Conservation (phyloP, 139 green algal genomes). For the Micractinium conductrix region DNA sequence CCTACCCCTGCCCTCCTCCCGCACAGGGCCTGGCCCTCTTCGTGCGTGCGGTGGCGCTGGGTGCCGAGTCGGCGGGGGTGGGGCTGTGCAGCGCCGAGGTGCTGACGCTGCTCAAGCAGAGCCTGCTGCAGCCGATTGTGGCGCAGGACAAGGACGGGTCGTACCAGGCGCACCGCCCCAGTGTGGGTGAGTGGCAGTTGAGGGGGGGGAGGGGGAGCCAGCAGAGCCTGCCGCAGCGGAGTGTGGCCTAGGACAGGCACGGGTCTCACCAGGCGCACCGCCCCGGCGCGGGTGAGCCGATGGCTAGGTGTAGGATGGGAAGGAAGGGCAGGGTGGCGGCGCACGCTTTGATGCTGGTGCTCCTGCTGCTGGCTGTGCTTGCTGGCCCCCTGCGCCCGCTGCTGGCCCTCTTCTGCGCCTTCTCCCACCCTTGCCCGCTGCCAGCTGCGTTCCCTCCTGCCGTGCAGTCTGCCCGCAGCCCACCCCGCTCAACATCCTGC, state of each 20-base stretch:
- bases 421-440: no score
- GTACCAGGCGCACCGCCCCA: conserved; percentile 16
- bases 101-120: conserved; percentile 14
- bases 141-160: neutral
- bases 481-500: conserved; percentile 17
- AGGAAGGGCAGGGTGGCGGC: neutral
- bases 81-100: conserved; percentile 21
- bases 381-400: neutral
- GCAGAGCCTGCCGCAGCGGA: neutral
- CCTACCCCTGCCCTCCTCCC: neutral
- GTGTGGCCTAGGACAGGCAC: neutral
- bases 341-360: no score
- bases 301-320: neutral
- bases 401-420: neutral
- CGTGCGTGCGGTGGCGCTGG: conserved; percentile 15
- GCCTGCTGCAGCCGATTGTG: conserved; percentile 3
- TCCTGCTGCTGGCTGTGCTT: no score
- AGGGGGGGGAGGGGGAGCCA: neutral
- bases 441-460: no score
- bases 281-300: neutral
- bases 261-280: conserved; percentile 6
- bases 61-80: conserved; percentile 11
- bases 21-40: conserved; percentile 8
- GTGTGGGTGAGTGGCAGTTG: neutral
- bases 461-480: conserved; percentile 10